Percentiles rank a stretch among this genome's conserved stretches.
These are phyloP conservation scores for Vanrija sp. DNA, from an alignment of 1,284 basidiomycete genomes.

Conservation along the genomic window DNA sequence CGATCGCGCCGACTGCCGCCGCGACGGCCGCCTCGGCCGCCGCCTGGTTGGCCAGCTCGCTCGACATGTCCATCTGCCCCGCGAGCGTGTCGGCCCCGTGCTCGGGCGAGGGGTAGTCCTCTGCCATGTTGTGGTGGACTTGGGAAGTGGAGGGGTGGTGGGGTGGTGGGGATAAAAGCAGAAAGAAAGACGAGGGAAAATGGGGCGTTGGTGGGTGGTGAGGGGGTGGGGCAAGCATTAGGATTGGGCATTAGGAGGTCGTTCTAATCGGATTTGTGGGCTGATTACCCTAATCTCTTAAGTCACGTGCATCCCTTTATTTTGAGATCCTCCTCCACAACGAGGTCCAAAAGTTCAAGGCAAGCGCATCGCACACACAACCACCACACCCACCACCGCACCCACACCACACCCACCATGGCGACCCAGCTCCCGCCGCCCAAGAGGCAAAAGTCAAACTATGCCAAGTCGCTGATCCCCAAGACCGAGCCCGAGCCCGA, in stretches of 20 bases:
- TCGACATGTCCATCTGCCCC: conserved; percentile 29
- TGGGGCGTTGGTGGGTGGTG: neutral
- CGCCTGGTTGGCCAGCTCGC: conserved; percentile 35
- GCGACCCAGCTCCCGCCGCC: conserved; percentile 77
- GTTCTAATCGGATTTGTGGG: no score
- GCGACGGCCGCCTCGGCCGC: conserved; percentile 36
- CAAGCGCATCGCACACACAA: neutral
- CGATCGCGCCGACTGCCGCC: conserved; percentile 9
- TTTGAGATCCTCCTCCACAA: neutral
- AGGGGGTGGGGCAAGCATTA: no score
- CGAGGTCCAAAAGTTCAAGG: neutral
- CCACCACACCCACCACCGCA: neutral
- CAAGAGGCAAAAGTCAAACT: conserved; percentile 75
- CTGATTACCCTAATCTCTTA: no score
- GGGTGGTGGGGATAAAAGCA: conserved; percentile 9
- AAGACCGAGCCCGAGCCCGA: conserved; percentile 54
- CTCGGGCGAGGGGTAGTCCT: conserved; percentile 30
- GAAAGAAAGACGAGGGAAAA: conserved; percentile 10
- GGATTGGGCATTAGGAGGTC: no score
- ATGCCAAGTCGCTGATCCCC: conserved; percentile 53
- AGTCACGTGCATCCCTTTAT: neutral
- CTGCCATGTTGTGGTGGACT: conserved; percentile 22
- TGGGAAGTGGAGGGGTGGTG: conserved; percentile 17
- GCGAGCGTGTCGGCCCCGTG: conserved; percentile 7
- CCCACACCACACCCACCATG: conserved; percentile 52